Evolutionary conservation across 305 asterid species (phyloP).

Genomic region (Plantago lanceolata): DNA sequence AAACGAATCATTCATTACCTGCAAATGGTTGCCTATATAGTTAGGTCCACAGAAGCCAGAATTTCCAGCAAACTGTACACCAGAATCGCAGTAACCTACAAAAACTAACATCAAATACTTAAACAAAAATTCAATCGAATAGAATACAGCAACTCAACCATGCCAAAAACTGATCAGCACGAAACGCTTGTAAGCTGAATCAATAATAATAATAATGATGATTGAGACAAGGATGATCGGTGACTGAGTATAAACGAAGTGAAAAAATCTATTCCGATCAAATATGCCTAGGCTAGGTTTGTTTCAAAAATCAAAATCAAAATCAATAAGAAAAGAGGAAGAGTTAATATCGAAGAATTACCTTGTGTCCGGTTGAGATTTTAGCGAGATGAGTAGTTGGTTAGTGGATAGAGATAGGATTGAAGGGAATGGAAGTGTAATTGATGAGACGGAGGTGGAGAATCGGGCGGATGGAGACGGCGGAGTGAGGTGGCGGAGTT

Average conservation of each 20-base stretch:
- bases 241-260: too few relatives aligned
- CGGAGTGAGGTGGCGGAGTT: not conserved
- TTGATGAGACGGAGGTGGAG: not conserved
- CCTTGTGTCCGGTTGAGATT: not conserved
- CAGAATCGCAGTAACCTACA: not conserved
- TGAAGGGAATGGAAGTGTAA: not conserved
- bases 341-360: not conserved
- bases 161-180: too few relatives aligned
- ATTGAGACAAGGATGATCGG: too few relatives aligned
- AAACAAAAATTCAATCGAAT: not conserved
- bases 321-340: not conserved
- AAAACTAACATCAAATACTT: not conserved
- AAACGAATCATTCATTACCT: not conserved
- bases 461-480: not conserved
- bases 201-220: too few relatives aligned
- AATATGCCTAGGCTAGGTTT: too few relatives aligned
- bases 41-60: not conserved
- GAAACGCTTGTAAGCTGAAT: too few relatives aligned
- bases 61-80: not conserved
- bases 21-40: not conserved
- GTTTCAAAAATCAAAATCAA: too few relatives aligned
- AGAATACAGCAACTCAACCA: not conserved
- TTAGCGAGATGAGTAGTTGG: not conserved
- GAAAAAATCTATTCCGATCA: too few relatives aligned
- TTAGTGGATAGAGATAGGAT: not conserved